Evolutionary conservation across 441 rosid species (phyloP).

Genomic region (Oxalis stricta): DNA sequence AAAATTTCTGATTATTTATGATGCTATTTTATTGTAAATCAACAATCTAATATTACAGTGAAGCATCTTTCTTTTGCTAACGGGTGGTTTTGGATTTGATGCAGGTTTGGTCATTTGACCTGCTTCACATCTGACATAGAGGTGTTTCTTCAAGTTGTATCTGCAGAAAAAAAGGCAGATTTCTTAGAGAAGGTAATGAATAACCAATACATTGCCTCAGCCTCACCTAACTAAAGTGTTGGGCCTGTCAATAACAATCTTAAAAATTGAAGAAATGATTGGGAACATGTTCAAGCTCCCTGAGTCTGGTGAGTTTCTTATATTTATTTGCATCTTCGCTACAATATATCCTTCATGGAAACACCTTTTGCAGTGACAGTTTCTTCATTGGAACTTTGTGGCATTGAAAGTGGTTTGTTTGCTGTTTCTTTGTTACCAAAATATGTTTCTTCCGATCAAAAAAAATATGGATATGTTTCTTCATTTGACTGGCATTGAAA

Average conservation of each 20-base stretch:
- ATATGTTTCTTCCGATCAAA: too few species aligned
- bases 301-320: constrained; percentile 36
- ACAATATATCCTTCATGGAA: too few species aligned
- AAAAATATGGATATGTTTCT: too few species aligned
- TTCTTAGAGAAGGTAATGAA: constrained; percentile 43
- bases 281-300: constrained; percentile 41
- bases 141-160: constrained; percentile 53
- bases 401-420: too few species aligned
- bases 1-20: neutral
- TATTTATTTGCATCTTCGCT: too few species aligned
- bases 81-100: constrained; percentile 13
- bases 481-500: too few species aligned
- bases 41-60: neutral
- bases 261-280: constrained; percentile 62
- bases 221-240: constrained; percentile 45
- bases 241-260: constrained; percentile 58
- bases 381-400: too few species aligned
- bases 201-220: constrained; percentile 21
- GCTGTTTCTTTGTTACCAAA: too few species aligned
- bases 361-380: too few species aligned
- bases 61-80: neutral
- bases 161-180: constrained; percentile 41
- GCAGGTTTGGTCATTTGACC: constrained; percentile 94
- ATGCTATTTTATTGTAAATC: neutral
- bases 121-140: constrained; percentile 82